phyloP scores from a whole-genome alignment of 345 rosid species.

The Hirschfeldia incana region DNA sequence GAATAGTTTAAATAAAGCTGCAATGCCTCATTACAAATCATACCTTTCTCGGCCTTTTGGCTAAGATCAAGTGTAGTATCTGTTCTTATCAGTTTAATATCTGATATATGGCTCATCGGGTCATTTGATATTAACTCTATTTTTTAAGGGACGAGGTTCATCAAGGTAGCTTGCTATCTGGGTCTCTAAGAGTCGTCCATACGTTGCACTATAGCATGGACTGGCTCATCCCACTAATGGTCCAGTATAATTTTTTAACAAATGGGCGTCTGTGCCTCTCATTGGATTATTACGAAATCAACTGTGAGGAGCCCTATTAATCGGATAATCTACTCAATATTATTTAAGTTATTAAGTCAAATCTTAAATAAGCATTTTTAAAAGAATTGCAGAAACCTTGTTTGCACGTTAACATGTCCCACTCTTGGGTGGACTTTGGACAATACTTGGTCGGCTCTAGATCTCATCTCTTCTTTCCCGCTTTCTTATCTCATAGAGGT shows the following conservation, averaged over 20 bases:
- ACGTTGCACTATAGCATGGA: constrained; percentile 32
- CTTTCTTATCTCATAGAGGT: background rate
- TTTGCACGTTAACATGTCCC: constrained; percentile 23
- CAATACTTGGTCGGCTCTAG: constrained; percentile 16
- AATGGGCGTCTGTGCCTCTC: no score
- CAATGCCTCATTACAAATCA: background rate
- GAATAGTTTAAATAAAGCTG: background rate
- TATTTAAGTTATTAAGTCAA: background rate
- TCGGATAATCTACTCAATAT: background rate
- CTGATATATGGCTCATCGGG: constrained; percentile 46
- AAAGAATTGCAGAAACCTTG: background rate
- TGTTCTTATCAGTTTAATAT: constrained; percentile 70
- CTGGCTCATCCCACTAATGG: constrained; percentile 24
- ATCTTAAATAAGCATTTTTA: background rate
- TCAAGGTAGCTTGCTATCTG: constrained; percentile 25
- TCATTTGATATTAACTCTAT: constrained; percentile 37
- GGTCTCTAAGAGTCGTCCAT: constrained; percentile 10
- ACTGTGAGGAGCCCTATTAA: no score
- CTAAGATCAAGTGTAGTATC: constrained; percentile 70
- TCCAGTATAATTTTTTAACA: background rate
- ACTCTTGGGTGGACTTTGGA: background rate
- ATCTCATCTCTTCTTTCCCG: background rate
- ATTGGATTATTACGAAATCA: no score
- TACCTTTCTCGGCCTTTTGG: constrained; percentile 73
- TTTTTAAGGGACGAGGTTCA: constrained; percentile 8